Evolutionary conservation across 2,329 filamentous ascomycete species (phyloP).

Genomic region (Kalaharituber pfeilii): DNA sequence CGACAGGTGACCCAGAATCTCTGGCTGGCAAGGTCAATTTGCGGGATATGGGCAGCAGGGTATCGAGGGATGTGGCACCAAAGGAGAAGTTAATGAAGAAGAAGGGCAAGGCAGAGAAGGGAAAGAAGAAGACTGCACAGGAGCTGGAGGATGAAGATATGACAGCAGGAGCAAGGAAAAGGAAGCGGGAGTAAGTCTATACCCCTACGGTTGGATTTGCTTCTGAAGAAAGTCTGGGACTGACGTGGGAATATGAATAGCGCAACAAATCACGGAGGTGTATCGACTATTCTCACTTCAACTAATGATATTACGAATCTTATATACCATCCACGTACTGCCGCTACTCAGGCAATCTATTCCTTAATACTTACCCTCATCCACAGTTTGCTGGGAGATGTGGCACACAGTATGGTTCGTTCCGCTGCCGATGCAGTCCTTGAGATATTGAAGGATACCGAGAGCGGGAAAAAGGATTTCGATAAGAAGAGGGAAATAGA

Average conservation of each 20-base stretch:
- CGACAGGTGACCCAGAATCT: slow-evolving; percentile 92
- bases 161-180: slow-evolving; percentile 68
- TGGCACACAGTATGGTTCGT: slow-evolving; percentile 74
- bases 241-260: slow-evolving; percentile 7
- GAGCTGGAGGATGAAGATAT: slow-evolving; percentile 71
- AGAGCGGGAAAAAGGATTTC: slow-evolving; percentile 62
- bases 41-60: slow-evolving; percentile 79
- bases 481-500: slow-evolving; percentile 98
- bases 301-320: slow-evolving; percentile 83
- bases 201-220: slow-evolving; percentile 40
- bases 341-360: slow-evolving; percentile 80
- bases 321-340: slow-evolving; percentile 77
- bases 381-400: slow-evolving; percentile 74
- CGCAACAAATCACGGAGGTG: slow-evolving; percentile 15
- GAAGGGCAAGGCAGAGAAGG: slow-evolving; percentile 33
- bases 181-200: slow-evolving; percentile 58
- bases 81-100: slow-evolving; percentile 52
- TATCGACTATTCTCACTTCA: slow-evolving; percentile 52
- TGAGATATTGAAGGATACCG: slow-evolving; percentile 85
- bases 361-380: slow-evolving; percentile 87
- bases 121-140: slow-evolving; percentile 28
- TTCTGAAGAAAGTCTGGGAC: background rate
- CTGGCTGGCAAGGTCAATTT: slow-evolving; percentile 87
- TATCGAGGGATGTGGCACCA: slow-evolving; percentile 60
- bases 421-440: slow-evolving; percentile 86